Percentiles rank a stretch among this genome's conserved stretches.
Evolutionary conservation across 306 rosid genomes (phyloP).

Genomic region (Inga laurina): DNA sequence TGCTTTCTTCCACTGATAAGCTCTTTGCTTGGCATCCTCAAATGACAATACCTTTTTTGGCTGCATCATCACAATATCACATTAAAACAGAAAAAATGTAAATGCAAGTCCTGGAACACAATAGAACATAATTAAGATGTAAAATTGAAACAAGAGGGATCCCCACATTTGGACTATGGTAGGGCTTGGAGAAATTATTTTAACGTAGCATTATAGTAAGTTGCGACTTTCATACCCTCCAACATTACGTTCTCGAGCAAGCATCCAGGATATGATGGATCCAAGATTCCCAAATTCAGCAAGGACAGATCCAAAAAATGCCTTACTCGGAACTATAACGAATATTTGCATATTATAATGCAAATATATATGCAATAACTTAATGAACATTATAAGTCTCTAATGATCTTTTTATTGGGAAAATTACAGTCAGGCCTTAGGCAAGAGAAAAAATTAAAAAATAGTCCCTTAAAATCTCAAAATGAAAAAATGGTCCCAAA

Average conservation of each 20-base stretch:
- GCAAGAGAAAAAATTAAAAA: no score
- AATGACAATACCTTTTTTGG: slow-evolving; percentile 85
- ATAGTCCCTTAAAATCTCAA: no score
- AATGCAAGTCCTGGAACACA: not conserved
- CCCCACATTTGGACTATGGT: not conserved
- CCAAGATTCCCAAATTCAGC: not conserved
- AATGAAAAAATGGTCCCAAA: no score
- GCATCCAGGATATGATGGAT: not conserved
- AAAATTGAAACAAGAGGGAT: not conserved
- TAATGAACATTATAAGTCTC: not conserved
- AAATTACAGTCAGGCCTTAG: no score
- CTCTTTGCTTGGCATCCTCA: slow-evolving; percentile 92
- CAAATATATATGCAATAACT: not conserved
- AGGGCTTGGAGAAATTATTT: not conserved
- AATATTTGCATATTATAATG: no score
- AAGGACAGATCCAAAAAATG: not conserved
- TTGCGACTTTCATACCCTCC: not conserved
- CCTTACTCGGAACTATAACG: not conserved
- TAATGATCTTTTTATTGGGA: no score
- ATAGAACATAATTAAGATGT: not conserved
- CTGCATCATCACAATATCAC: slow-evolving; percentile 46
- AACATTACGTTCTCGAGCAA: not conserved
- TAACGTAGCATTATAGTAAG: not conserved
- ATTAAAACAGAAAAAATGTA: not conserved
- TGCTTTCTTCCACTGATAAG: slow-evolving; percentile 94